Base-by-base conservation (phyloP, 2,329 filamentous ascomycete species). In the Endocalyx cinctus region DNA sequence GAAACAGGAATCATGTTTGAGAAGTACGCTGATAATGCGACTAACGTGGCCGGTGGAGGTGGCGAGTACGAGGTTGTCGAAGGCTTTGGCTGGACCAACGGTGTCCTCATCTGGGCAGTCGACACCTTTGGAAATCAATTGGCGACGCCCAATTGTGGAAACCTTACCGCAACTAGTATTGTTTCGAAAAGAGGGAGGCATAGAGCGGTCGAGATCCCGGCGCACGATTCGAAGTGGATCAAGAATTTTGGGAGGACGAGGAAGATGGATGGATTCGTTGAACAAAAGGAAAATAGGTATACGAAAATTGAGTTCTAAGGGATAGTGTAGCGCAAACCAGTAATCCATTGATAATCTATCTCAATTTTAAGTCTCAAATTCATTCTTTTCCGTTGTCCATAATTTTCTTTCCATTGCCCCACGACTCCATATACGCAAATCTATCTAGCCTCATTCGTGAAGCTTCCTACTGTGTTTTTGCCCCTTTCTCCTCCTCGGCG, bases 51-150 rank as follows among this genome's bases (percentile, higher is more conserved):
- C 2, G 80, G 80, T 17, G 63, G 75, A 6, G 80, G 80, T 5
- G 80, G 80, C 43, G 80, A 84, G 62, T 84, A 84, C 52, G 69
- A 74, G 34, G 79, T 84, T 5, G 79, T 82, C 3, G 76, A 82
- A 58, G 79, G 80, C 1, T 84, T 84, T 45, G 80, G 79, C 6
- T 84, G 80, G 80, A 77, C 74, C 1, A 84, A 84, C 44, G 80
- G 80, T 18, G 78, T 83, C 33, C 54, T 84, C 18, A 74, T 84
- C 33, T 84, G 79, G 78, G 65, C 70, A 1, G 77, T 70, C 7
- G 80, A 84, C 47, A 67, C 66, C 6, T 84, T 84, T 57, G 72
- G 66, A 10, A 63, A 69, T 47, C 58, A 67, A 45, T 54, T 84
- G 37, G 64, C 54, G 44, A 60, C 70, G 17, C 79, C 79, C 0